Conservation (phyloP, 2,329 filamentous ascomycete species). For the Botrytis paeoniae region DNA sequence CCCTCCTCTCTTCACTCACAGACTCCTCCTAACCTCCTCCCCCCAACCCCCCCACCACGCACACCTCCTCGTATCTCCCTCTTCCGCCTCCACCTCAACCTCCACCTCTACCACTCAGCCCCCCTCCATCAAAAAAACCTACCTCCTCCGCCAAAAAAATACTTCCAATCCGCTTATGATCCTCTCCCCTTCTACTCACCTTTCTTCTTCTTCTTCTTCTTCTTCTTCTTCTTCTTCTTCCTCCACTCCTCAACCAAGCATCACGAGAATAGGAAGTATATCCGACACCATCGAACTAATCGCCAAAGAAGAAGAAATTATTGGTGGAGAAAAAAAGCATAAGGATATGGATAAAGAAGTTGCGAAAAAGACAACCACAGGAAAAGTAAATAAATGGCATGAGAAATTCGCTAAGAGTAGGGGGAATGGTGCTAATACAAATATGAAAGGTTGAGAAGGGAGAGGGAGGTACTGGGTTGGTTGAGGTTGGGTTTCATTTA, state of each 20-base stretch:
- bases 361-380: conserved; percentile 30
- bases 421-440: not conserved
- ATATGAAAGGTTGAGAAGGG: not conserved
- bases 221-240: not conserved
- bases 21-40: conserved; percentile 41
- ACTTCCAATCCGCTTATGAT: conserved; percentile 65
- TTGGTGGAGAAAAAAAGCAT: not conserved
- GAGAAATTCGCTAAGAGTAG: conserved; percentile 50
- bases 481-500: too few species aligned
- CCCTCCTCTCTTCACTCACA: conserved; percentile 39
- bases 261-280: conserved; percentile 53
- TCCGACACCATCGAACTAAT: conserved; percentile 63
- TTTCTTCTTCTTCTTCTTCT: conserved; percentile 24
- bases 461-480: not conserved
- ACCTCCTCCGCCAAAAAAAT: conserved; percentile 62
- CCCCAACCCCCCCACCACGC: conserved; percentile 7
- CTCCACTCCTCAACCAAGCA: conserved; percentile 38
- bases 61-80: conserved; percentile 29
- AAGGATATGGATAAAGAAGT: too few species aligned
- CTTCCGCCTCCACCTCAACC: too few species aligned
- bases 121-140: conserved; percentile 44
- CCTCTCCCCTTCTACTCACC: conserved; percentile 42
- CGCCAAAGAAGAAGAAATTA: conserved; percentile 36
- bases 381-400: conserved; percentile 53
- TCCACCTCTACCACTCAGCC: conserved; percentile 17